Base-by-base conservation (phyloP, 108 stramenopile genomes). In the Schizochytrium sp. region DNA sequence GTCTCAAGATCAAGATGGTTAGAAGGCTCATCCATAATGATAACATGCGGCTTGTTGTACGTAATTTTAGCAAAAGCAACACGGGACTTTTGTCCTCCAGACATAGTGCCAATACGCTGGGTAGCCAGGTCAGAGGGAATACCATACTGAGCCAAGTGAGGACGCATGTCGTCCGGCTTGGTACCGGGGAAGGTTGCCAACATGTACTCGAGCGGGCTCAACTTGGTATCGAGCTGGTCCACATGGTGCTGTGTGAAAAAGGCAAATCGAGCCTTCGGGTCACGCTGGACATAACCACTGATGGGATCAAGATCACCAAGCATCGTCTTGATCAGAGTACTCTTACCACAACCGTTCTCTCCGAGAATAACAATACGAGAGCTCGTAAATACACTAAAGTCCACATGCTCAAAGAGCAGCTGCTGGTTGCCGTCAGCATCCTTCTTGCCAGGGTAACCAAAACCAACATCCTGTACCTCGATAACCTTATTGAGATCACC, bases 231-330 rank as follows among this genome's bases (percentile, higher is more conserved):
- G 89, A 99, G 96, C 83, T 96, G 96, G 87, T 98, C 97, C 12
- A 96, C 95, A 88, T 95, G 95, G 92, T 99, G 99, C 93, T 99
- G 99, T 42, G 97, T 97, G 89, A 99, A 98, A 87, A 96, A 94
- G 3, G 96, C 99, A 87, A 98, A 95, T 28, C 96, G 94, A 38
- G 98, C 90, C 46, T 97, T 93, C 19, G 94, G 91, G 91, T 99
- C 96, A 12, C 97, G 94, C 46, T 95, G 94, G 46, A 98, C 94
- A 41, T 95, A 90, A 45, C 99, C 99, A 46, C 90, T 89, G 28
- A 92, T 72, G 3, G 97, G 96, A 5, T 88, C 91, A 19, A 98
- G 89, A 88, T 96, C 93, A 88, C 95, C 96, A 93, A 97, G 95
- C 89, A 99, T 96, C 17, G 98, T 90, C 87, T 98, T 98, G 40